Base-by-base conservation (phyloP, 371 early-diverging fungal species). In the Coemansia sp. region DNA sequence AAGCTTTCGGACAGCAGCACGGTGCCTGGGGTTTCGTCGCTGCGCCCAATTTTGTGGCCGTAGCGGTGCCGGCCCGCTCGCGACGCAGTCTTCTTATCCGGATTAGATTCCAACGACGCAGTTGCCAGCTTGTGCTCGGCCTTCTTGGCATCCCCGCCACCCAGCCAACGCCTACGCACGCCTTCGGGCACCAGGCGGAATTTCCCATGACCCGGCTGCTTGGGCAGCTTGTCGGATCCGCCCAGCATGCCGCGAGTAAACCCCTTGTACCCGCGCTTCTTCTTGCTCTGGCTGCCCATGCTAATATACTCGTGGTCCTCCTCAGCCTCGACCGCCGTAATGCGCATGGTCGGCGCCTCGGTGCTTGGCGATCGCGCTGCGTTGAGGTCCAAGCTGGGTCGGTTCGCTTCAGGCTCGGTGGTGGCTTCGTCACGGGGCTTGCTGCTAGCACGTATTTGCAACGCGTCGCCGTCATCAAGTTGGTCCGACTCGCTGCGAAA, bases 321-420 rank as follows among this genome's bases (percentile, higher is more conserved):
- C 29, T 70, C 72, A 16, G 76, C 76, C 39, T 71, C 76, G 31
- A 75, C 72, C 4, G 76, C 76, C 7, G 76, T 63, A 12, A 75
- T 75, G 16, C 64, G 67, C 76, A 75, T 63, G 1, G 72, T 71
- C 9, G 76, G 76, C n/a, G 48, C 49, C 4, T 57, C 76, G 0
- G 64, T 49, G 39, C 64, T 67, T 10, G 64, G 58, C 5, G 60
- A 51, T 18, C 72, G 76, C n/a, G 64, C 61, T 2, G 67, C 64
- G 10, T 67, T 46, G 16, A 71, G 64, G 29, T 76, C 58, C 10
- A 76, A 61, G 56, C 71, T 71, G 36, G n/a, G 67, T 5, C 60
- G 72, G 5, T 37, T 40, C 6, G 32, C 36, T 16, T 50, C 50
- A 36, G 24, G 36, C 3, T n/a, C 29, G 9, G 48, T n/a, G 5